Base-by-base conservation (phyloP, 257 asterid genomes). In the Solanum bulbocastanum region DNA sequence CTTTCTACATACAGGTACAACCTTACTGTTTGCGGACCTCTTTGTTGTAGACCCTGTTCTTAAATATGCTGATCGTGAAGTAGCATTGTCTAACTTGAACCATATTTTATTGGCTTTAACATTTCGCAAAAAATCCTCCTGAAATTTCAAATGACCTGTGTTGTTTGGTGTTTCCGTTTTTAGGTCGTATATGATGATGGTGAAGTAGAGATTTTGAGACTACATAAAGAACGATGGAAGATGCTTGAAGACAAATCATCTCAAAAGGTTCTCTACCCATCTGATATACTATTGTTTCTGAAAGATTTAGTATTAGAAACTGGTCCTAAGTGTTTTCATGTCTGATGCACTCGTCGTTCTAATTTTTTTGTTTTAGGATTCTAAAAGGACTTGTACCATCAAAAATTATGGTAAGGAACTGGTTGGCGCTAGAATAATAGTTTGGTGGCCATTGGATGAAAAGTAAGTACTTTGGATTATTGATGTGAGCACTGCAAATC, bases 381-480 rank as follows among this genome's bases (percentile, higher is more conserved):
- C 88, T 83, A 75, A 87, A 73, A 88, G 9, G 62, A 81, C 56
- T 15, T 83, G 83, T 49, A 84, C 32, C 85, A 79, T 27, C 83
- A 89, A 90, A 86, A 69, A 73, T n/a, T 84, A 91, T 62, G 92
- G 91, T 66, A 91, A 89, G 84, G 94, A 93, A 71, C 68, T 94
- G 87, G 87, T 93, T 87, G 96, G 93, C 33, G 71, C 89, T 83
- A 88, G 84, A 74, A 91, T 94, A 81, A 93, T 91, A 73, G 91
- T 94, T 83, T 93, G 91, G 92, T 91, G 96, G 92, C 91, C 94
- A n/a, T 30, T 88, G 83, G 94, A 87, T 90, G 68, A 65, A 74
- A 25, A 22, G 95, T 94, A 89, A 88, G 93, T 88, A 46, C 85
- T 89, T 85, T 76, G 69, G 39, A 75, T 35, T 68, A 84, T 32